Base-by-base conservation (phyloP, 2,329 filamentous ascomycete species). In the Furcasterigmium furcatum region DNA sequence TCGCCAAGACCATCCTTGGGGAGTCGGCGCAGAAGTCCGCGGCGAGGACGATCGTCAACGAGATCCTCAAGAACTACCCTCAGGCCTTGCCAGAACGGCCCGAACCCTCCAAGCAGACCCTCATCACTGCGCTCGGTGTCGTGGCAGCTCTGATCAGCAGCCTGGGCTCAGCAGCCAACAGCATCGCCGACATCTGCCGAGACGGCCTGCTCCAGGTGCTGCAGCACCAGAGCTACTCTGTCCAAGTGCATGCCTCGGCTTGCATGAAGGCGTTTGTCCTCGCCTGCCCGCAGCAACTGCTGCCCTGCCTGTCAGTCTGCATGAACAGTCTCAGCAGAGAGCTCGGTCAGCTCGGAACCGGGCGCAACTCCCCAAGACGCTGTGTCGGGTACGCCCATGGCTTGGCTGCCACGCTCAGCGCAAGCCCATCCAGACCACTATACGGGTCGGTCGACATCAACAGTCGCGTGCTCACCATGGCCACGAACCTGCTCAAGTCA, bases 381-480 rank as follows among this genome's bases (percentile, higher is more conserved):
- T 97, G 92, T 63, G 78, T 95, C 25, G 94, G 92, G 3, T 94
- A 95, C 61, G 90, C 94, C 1, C 90, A 96, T 66, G 92, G 91
- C 6, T 76, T 99, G 45, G 91, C 94, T 20, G 89, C 92, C 12
- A 87, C 94, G 49, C 77, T 99, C 43, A 96, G 92, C 60, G 92
- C 90, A 3, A 95, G 91, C 36, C 88, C 89, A 10, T 73, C 87
- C 27, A 89, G 95, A 50, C 92, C 94, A 1, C 74, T 99, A 3
- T 94, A 97, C 62, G 92, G 94, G 12, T 96, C 94, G 1, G 87
- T 97, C 2, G 94, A 99, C 59, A 88, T 97, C 46, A 96, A 96
- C 63, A 95, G 91, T 49, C 82, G 90, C 25, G 88, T 97, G 12
- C 77, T 97, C 47, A 87, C 88, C 8, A 91, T 96, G 72, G 91